These are phyloP conservation scores for Selaginella tamariscina DNA, from an alignment of 75 land plant genomes.

Conservation along the genomic window DNA sequence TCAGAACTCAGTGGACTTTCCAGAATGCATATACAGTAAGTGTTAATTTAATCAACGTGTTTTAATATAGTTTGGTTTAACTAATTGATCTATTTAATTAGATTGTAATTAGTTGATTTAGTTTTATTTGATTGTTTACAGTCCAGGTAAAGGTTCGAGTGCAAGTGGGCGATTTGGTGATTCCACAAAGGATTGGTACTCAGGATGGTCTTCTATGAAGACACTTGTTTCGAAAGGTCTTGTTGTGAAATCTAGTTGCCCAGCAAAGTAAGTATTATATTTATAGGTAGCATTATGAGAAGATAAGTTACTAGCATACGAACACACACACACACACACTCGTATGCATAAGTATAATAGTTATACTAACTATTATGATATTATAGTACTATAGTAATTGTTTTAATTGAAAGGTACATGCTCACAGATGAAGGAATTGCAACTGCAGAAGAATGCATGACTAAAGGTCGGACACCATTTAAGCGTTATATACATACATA, in stretches of 20 bases:
- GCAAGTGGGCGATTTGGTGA: conserved; percentile 49
- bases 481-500: too few relatives aligned
- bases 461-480: too few relatives aligned
- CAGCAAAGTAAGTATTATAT: conserved; percentile 59
- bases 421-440: conserved; percentile 64
- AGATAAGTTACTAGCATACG: too few relatives aligned
- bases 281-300: neutral
- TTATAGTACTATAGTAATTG: neutral
- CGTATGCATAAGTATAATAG: too few relatives aligned
- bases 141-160: conserved; percentile 54
- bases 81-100: neutral
- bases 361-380: too few relatives aligned
- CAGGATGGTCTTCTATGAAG: conserved; percentile 95
- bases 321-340: too few relatives aligned
- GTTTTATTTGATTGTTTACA: conserved; percentile 17
- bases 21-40: conserved; percentile 57
- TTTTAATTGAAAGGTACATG: conserved; percentile 68
- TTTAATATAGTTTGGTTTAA: neutral
- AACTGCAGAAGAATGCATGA: conserved; percentile 63
- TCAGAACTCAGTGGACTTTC: conserved; percentile 90
- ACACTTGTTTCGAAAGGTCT: conserved; percentile 63
- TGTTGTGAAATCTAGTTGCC: conserved; percentile 72
- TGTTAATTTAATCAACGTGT: neutral
- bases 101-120: neutral
- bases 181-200: conserved; percentile 55